Percentiles rank a stretch among this genome's conserved stretches.
Evolutionary conservation across 1,284 basidiomycete genomes (phyloP).

Genomic region (Phaffia rhodozyma): DNA sequence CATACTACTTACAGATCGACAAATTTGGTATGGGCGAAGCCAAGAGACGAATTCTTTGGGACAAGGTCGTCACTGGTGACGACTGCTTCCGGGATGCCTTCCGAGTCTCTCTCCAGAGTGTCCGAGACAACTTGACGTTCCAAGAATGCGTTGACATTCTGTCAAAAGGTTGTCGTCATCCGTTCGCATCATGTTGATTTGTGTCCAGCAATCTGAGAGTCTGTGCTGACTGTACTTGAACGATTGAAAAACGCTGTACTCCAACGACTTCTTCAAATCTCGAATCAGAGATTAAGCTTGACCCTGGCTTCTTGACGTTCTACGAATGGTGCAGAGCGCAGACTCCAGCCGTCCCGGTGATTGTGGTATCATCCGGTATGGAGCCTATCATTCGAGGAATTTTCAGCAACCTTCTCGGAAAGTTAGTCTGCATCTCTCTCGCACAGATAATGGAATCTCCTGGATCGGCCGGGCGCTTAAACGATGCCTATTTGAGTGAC

Average conservation of each 20-base stretch:
- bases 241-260: not conserved
- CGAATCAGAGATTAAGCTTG: slow-evolving; percentile 53
- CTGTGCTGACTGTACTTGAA: not conserved
- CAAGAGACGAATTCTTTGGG: slow-evolving; percentile 8
- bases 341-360: slow-evolving; percentile 55
- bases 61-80: slow-evolving; percentile 12
- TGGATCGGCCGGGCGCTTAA: too few species aligned
- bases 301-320: slow-evolving; percentile 75
- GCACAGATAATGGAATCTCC: not conserved
- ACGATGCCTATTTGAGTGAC: too few species aligned
- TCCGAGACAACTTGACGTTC: not conserved
- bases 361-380: slow-evolving; percentile 74
- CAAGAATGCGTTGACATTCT: slow-evolving; percentile 3
- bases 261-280: not conserved
- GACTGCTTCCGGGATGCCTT: slow-evolving; percentile 14
- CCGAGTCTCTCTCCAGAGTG: slow-evolving; percentile 3
- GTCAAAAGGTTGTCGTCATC: slow-evolving; percentile 6
- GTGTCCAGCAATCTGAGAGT: not conserved
- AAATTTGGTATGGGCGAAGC: slow-evolving; percentile 6
- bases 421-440: slow-evolving; percentile 23
- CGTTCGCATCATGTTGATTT: not conserved
- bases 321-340: slow-evolving; percentile 63
- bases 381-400: slow-evolving; percentile 73
- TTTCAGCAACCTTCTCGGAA: slow-evolving; percentile 61
- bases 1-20: not conserved